Evolutionary conservation across 2,329 filamentous ascomycete species (phyloP), one percentile per base, ranked within the genome.

Genomic region (Epichloe aotearoae): DNA sequence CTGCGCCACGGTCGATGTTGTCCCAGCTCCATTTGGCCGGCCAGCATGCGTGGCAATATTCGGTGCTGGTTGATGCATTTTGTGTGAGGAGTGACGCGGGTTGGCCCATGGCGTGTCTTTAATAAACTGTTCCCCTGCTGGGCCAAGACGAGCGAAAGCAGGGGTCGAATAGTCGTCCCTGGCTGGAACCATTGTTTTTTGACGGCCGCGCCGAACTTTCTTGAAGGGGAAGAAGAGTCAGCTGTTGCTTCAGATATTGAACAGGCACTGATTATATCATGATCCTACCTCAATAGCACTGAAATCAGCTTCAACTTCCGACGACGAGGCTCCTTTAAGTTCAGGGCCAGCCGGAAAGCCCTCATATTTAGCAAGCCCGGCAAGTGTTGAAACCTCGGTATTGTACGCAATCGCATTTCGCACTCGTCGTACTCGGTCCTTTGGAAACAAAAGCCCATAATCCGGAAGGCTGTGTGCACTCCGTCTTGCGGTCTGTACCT

Each of bases 271-370:
- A 51, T 46, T 4, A 30, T 23, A 42, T 49, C 15, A 34, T 43
- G 39, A 44, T 39, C 64, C 50, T 64, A 96, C 90, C 62, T 86
- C 84, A 75, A 98, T 96, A 58, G 85, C 85, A 64, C 86, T 83
- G 56, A 97, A 73, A 68, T 98, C 93, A 47, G 91, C 84, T 50
- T 95, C 88, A 45, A 93, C 69, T 61, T 96, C 88, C 11, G 77
- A 73, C 20, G 77, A 67, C 38, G 84, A 83, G 26, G 87, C 86
- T 41, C 86, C 78, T 52, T 75, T 75, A 68, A 98, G 84, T 36
- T 86, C 77, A 19, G 93, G 93, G n/a, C 90, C 93, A 34, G 91
- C 90, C 37, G 93, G 93, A 68, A 98, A 98, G 23, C 93, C 93
- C 61, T 95, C 83, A 64, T 96, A 90, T 69, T 96, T 97, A 37